Percentiles rank a stretch among this genome's conserved stretches.
Evolutionary conservation across 2,329 filamentous ascomycete species (phyloP).

Genomic region (Talaromyces islandicus): DNA sequence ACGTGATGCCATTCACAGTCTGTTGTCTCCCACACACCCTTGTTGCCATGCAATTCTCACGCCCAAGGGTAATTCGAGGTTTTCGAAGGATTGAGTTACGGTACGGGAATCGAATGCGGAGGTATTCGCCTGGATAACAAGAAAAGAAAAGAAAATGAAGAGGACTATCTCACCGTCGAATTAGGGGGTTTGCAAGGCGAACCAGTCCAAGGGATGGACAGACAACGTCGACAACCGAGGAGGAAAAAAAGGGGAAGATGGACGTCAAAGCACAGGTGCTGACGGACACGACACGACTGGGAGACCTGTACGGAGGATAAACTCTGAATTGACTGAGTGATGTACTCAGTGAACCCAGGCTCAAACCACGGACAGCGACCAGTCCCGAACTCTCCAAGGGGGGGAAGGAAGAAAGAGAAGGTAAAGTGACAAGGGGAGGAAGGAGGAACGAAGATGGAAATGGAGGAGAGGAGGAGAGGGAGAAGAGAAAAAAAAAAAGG

Average conservation of each 20-base stretch:
- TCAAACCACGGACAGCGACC: slow-evolving; percentile 23
- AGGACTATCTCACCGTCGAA: slow-evolving; percentile 23
- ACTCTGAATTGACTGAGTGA: background rate
- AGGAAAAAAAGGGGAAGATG: slow-evolving; percentile 12
- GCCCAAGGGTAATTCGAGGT: background rate
- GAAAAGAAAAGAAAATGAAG: background rate
- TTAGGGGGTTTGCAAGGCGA: slow-evolving; percentile 24
- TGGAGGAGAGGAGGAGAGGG: slow-evolving; percentile 28
- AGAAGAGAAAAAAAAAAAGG: slow-evolving; percentile 26
- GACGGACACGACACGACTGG: slow-evolving; percentile 34
- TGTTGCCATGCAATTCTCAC: background rate
- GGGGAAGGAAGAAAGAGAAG: slow-evolving; percentile 18
- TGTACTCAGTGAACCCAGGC: background rate
- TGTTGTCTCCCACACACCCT: background rate
- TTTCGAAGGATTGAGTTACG: background rate
- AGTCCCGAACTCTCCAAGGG: slow-evolving; percentile 37
- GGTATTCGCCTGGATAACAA: slow-evolving; percentile 14
- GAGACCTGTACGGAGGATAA: slow-evolving; percentile 23
- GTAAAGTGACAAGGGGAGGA: slow-evolving; percentile 15
- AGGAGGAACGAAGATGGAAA: slow-evolving; percentile 23
- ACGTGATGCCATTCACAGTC: background rate
- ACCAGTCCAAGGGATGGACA: slow-evolving; percentile 23
- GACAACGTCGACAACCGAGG: slow-evolving; percentile 29
- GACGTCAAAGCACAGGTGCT: slow-evolving; percentile 30
- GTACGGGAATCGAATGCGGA: background rate